Evolutionary conservation across 768 basidiomycete genomes (phyloP), one percentile per base, ranked within the genome.

Genomic region (Podaxis sp.): DNA sequence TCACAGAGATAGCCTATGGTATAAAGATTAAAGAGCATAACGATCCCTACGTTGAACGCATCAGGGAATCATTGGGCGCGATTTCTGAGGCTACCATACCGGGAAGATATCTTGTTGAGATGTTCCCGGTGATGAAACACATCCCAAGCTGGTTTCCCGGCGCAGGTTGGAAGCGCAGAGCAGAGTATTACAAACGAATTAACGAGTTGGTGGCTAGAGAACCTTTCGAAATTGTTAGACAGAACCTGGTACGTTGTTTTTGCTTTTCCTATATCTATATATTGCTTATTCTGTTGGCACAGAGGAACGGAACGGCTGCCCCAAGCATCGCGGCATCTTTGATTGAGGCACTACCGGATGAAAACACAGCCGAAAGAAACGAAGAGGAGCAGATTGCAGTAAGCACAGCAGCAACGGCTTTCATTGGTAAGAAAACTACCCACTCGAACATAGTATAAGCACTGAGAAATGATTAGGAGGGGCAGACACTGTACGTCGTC

Each of bases 1-100:
- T 83, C 30, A 66, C 76, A 4, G 65, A 65, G 2, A 66, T 70
- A 12, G 68, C 68, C 2, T 77, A 77, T 54, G 76, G 76, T 3
- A 60, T 74, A 17, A 52, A 71, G 15, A 63, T 73, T 3, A 52
- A 63, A 6, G 63, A 67, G 9, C 66, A 70, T 13, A 63, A 77
- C 17, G 44, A 46, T 46, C 44, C 44, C 19, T 46, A 46, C n/a
- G 44, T 46, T 46, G 44, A 46, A 46, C 44, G 44, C 2, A 46
- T 46, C 19, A 46, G 19, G 44, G 44, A 46, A 19, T 46, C 44
- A 8, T 46, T 46, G n/a, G n/a, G 44, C 55, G 72, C 75, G 52
- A 69, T 55, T 57, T 57, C 61, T 52, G n/a, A 61, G 64, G 19
- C 51, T 56, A 28, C 33, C 39, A 8, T 65, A 53, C 44, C 52